Conservation (phyloP, 116 monocot genomes). For the Zostera marina region DNA sequence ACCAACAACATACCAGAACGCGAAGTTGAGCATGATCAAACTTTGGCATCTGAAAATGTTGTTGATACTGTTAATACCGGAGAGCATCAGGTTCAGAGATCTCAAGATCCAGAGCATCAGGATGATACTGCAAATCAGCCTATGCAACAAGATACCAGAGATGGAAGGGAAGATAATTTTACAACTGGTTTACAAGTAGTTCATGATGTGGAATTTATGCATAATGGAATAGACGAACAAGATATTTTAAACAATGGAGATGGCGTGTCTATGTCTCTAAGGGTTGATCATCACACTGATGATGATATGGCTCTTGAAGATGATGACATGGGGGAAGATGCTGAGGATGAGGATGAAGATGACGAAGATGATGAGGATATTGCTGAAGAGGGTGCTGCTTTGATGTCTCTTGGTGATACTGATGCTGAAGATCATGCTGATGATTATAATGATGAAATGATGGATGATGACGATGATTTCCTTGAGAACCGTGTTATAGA, state of each 20-base stretch:
- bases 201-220: constrained; percentile 24
- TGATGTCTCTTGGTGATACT: constrained; percentile 63
- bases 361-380: constrained; percentile 48
- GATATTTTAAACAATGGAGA: constrained; percentile 17
- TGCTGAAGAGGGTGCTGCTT: constrained; percentile 41
- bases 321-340: constrained; percentile 53
- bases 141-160: constrained; percentile 17
- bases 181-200: constrained; percentile 13
- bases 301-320: constrained; percentile 60
- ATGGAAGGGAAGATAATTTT: constrained; percentile 17
- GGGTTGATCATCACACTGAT: constrained; percentile 28
- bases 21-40: constrained; percentile 15
- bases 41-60: constrained; percentile 11
- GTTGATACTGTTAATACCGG: constrained; percentile 12
- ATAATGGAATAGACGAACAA: constrained; percentile 24
- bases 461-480: constrained; percentile 46
- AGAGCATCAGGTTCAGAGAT: constrained; percentile 14
- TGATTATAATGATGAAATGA: constrained; percentile 58
- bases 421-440: constrained; percentile 69
- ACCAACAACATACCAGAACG: background rate
- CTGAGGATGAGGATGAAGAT: constrained; percentile 54
- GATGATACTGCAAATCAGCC: constrained; percentile 11
- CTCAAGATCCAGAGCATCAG: constrained; percentile 14
- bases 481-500: constrained; percentile 58
- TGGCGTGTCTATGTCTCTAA: constrained; percentile 35